Conservation (phyloP, 2,329 filamentous ascomycete genomes). For the Calonectria hawksworthii region DNA sequence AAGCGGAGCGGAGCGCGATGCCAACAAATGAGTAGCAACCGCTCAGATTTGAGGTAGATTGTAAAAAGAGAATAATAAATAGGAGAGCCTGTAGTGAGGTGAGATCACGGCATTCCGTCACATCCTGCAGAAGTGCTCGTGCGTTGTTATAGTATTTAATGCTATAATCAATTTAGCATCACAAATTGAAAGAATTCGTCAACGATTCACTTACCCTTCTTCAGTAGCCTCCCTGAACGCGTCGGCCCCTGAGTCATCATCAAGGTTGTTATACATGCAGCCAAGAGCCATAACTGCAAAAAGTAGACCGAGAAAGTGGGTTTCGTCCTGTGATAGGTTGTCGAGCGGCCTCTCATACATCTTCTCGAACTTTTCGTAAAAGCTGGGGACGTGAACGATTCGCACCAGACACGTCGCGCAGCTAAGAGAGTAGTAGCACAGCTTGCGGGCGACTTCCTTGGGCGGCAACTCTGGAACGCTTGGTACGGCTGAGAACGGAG, state of each 20-base stretch:
- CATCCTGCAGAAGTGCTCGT: conserved; percentile 74
- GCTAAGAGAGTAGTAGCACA: conserved; percentile 69
- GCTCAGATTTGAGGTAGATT: conserved; percentile 83
- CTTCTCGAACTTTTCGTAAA: conserved; percentile 81
- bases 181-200: no score
- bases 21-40: conserved; percentile 86
- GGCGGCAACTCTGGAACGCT: conserved; percentile 78
- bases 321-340: conserved; percentile 74
- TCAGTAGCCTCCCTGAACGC: conserved; percentile 67
- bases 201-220: conserved; percentile 63
- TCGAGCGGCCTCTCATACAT: conserved; percentile 80
- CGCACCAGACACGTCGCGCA: conserved; percentile 73
- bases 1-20: conserved; percentile 80
- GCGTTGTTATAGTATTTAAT: conserved; percentile 81
- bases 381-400: conserved; percentile 85
- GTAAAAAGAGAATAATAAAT: conserved; percentile 86
- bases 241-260: conserved; percentile 63
- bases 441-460: conserved; percentile 65
- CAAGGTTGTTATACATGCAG: conserved; percentile 76
- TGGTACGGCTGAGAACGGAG: conserved; percentile 69
- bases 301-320: conserved; percentile 77
- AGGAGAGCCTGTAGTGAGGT: conserved; percentile 81
- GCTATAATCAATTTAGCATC: conserved; percentile 58
- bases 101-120: conserved; percentile 80
- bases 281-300: conserved; percentile 80